phyloP scores from a whole-genome alignment of 2,329 filamentous ascomycete genomes.

The Aspergillus neotritici region DNA sequence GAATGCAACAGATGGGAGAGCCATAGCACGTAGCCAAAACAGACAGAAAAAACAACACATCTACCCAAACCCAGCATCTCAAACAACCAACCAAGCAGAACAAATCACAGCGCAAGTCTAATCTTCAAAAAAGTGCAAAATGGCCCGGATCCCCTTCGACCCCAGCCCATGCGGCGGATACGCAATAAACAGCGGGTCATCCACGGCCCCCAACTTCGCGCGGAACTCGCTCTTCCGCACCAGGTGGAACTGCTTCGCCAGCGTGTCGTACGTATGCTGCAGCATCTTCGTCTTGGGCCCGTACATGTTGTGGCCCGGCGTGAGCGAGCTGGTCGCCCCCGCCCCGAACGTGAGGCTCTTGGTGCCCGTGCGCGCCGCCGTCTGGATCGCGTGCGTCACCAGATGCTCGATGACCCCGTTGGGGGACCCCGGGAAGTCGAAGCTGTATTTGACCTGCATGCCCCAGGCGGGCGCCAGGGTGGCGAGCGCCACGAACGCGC shows the following conservation, averaged over 20 bases:
- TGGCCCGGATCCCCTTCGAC: constrained; percentile 72
- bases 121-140: constrained; percentile 83
- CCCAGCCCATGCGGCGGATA: constrained; percentile 84
- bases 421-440: constrained; percentile 85
- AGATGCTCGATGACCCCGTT: constrained; percentile 81
- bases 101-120: constrained; percentile 19
- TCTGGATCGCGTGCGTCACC: constrained; percentile 65
- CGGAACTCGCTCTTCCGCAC: constrained; percentile 83
- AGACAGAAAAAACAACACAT: neutral
- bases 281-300: constrained; percentile 76
- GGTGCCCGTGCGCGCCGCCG: constrained; percentile 53
- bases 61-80: neutral
- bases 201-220: constrained; percentile 79
- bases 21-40: constrained; percentile 2
- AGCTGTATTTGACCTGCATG: constrained; percentile 93
- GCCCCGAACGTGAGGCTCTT: constrained; percentile 78
- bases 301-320: constrained; percentile 73
- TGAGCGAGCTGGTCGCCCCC: constrained; percentile 68
- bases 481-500: constrained; percentile 73
- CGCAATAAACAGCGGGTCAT: constrained; percentile 82
- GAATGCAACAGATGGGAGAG: constrained; percentile 3
- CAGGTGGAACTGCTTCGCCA: constrained; percentile 75
- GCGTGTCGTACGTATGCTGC: constrained; percentile 71
- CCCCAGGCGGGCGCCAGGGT: constrained; percentile 75
- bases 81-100: neutral